Conservation (phyloP, 2,329 filamentous ascomycete genomes). For the Botrytis cinerea region DNA sequence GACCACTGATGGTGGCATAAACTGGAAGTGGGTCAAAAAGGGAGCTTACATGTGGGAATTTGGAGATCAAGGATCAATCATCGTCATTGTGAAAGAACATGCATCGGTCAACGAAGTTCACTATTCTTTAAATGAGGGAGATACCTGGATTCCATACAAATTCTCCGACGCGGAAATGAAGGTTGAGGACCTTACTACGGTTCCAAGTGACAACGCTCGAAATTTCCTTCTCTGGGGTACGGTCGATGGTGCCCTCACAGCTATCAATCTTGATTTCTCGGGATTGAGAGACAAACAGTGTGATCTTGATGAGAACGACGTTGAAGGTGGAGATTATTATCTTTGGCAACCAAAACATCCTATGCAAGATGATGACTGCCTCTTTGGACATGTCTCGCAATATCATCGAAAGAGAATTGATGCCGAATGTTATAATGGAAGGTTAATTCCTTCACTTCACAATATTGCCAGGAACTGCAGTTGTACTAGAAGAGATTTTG, state of each 20-base stretch:
- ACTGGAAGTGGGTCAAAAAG: constrained; percentile 82
- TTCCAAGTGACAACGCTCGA: constrained; percentile 83
- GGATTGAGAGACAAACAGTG: constrained; percentile 75
- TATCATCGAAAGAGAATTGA: constrained; percentile 90
- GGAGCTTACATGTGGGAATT: constrained; percentile 92
- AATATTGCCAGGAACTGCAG: constrained; percentile 72
- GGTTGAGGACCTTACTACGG: constrained; percentile 80
- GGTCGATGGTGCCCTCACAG: constrained; percentile 59
- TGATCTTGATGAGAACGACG: constrained; percentile 61
- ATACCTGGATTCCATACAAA: constrained; percentile 72
- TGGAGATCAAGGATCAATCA: constrained; percentile 90
- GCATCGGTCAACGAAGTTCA: constrained; percentile 67
- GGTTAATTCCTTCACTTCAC: constrained; percentile 69
- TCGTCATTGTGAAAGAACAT: constrained; percentile 79
- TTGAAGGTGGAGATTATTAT: constrained; percentile 71
- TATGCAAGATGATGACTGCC: constrained; percentile 72
- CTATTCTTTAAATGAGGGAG: constrained; percentile 81
- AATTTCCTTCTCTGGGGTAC: constrained; percentile 90
- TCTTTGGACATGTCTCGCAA: constrained; percentile 87
- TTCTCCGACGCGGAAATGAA: constrained; percentile 73
- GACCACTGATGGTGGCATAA: constrained; percentile 86
- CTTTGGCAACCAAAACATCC: constrained; percentile 89
- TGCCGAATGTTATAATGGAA: constrained; percentile 78
- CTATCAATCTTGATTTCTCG: constrained; percentile 86
- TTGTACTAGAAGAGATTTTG: constrained; percentile 83